A percentile compares a stretch with the other conserved stretches of the same genome.
Conservation (phyloP, 2,329 filamentous ascomycete species). For the Fusarium subtropicale region DNA sequence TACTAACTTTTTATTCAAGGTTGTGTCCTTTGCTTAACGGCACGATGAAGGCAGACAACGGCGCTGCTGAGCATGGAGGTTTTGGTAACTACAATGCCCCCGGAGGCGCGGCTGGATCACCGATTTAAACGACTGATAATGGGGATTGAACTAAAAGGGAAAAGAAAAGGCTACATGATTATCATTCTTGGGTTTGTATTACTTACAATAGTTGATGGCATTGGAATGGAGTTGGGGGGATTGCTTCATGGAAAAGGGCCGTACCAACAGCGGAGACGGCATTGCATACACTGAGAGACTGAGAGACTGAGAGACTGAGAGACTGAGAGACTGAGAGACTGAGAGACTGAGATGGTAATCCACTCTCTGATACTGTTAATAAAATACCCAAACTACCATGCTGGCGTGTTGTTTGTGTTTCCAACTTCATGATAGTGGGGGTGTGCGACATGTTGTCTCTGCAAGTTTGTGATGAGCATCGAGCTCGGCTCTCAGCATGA, state of each 20-base stretch:
- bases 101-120: slow-evolving; percentile 51
- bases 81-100: slow-evolving; percentile 67
- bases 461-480: background rate
- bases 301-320: slow-evolving; percentile 17
- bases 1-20: slow-evolving; percentile 58
- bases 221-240: slow-evolving; percentile 36
- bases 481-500: background rate
- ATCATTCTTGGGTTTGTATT: slow-evolving; percentile 17
- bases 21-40: slow-evolving; percentile 89
- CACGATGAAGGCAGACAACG: slow-evolving; percentile 73
- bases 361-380: slow-evolving; percentile 22
- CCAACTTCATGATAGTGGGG: slow-evolving; percentile 18
- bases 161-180: background rate
- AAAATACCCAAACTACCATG: background rate
- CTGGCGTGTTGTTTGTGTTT: background rate
- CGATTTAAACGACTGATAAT: slow-evolving; percentile 34
- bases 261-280: slow-evolving; percentile 4
- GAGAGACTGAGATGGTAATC: slow-evolving; percentile 18
- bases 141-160: background rate
- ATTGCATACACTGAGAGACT: slow-evolving; percentile 22
- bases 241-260: slow-evolving; percentile 30
- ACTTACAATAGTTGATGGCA: slow-evolving; percentile 21
- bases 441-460: background rate
- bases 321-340: slow-evolving; percentile 22
- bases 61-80: slow-evolving; percentile 66